Evolutionary conservation across 805 yeast genomes (phyloP).

Genomic region (Maudiozyma barnettii): DNA sequence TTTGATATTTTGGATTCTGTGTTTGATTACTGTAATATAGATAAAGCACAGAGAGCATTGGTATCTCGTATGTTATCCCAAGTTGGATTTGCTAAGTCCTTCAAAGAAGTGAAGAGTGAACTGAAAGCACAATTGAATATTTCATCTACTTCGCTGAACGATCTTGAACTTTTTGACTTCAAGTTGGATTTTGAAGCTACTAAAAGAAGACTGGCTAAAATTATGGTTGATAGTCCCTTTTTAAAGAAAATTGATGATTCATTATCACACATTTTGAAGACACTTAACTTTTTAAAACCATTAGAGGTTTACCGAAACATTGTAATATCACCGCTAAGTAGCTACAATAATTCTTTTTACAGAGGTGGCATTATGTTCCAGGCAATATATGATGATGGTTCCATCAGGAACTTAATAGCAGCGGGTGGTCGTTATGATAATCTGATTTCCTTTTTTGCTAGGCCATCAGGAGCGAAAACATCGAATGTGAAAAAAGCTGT

Average conservation of each 20-base stretch:
- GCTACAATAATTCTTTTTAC: conserved; percentile 74
- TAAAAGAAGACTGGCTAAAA: conserved; percentile 48
- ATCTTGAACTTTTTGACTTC: conserved; percentile 73
- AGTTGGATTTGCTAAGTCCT: conserved; percentile 57
- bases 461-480: conserved; percentile 35
- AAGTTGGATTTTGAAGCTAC: conserved; percentile 59
- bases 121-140: conserved; percentile 60
- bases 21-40: conserved; percentile 73
- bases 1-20: conserved; percentile 67
- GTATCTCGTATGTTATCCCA: conserved; percentile 70
- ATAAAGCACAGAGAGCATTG: conserved; percentile 58
- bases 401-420: conserved; percentile 46
- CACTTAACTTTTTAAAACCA: conserved; percentile 42
- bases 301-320: conserved; percentile 53
- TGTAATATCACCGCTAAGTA: conserved; percentile 70
- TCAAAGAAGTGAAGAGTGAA: conserved; percentile 47
- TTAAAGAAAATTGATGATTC: conserved; percentile 53
- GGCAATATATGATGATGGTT: conserved; percentile 56
- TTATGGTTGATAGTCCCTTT: conserved; percentile 67
- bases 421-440: conserved; percentile 93
- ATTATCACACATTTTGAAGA: conserved; percentile 49
- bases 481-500: conserved; percentile 50
- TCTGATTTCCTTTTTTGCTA: conserved; percentile 56
- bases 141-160: conserved; percentile 73
- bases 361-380: conserved; percentile 82